A percentile compares a stretch with the other conserved stretches of the same genome.
Evolutionary conservation across 352 stramenopile species (phyloP).

Genomic region (Phytophthora meadii): DNA sequence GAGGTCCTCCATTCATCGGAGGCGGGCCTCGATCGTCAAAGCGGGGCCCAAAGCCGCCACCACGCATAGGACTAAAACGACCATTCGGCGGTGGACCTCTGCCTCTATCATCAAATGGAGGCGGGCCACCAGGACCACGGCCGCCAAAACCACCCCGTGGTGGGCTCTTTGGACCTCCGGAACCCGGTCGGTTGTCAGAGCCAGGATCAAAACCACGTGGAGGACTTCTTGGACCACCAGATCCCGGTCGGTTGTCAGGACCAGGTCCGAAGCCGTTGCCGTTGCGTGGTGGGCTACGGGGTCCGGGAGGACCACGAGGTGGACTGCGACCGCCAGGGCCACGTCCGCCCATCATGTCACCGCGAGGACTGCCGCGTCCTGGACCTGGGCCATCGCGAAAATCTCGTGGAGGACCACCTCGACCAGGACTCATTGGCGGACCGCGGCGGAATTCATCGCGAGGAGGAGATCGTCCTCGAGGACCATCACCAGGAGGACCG

Average conservation of each 20-base stretch:
- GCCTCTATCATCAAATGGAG: conserved; percentile 32
- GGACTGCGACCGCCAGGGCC: conserved; percentile 33
- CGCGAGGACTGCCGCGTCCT: conserved; percentile 35
- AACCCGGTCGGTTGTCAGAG: conserved; percentile 11
- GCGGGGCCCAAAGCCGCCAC: conserved; percentile 31
- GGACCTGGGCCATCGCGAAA: conserved; percentile 33
- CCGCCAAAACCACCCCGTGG: conserved; percentile 34
- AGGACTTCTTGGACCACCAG: conserved; percentile 13
- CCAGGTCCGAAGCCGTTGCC: conserved; percentile 28
- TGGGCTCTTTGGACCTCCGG: conserved; percentile 21
- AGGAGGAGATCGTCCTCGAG: conserved; percentile 33
- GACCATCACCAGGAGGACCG: conserved; percentile 20
- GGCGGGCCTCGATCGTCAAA: conserved; percentile 46
- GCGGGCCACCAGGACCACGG: conserved; percentile 17
- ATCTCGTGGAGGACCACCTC: conserved; percentile 29
- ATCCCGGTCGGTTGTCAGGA: conserved; percentile 13
- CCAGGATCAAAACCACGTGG: conserved; percentile 1
- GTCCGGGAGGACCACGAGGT: conserved; percentile 7
- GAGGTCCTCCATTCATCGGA: conserved; percentile 36
- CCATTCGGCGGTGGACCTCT: conserved; percentile 25
- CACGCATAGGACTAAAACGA: conserved; percentile 37
- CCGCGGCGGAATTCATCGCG: conserved; percentile 33
- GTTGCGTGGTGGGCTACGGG: conserved; percentile 31
- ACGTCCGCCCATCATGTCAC: conserved; percentile 29
- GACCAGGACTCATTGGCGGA: conserved; percentile 29